phyloP scores from a whole-genome alignment of 768 basidiomycete species.

The Mycena galopus region DNA sequence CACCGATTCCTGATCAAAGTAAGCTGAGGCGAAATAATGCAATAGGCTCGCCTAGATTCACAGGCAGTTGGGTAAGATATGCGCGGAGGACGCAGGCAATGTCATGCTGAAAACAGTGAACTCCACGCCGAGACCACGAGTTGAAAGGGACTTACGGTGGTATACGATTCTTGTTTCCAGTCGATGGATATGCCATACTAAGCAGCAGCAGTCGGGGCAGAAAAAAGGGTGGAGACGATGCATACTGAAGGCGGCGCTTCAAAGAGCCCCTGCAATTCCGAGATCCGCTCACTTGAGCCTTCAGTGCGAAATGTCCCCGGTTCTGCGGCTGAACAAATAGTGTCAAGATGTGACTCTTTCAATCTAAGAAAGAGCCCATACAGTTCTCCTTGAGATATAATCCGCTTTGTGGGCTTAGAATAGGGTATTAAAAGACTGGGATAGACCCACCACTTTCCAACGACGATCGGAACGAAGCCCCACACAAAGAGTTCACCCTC shows the following conservation, averaged over 20 bases:
- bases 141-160: conserved; percentile 53
- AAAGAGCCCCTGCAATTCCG: conserved; percentile 92
- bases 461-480: conserved; percentile 97
- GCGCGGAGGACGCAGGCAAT: conserved; percentile 96
- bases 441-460: conserved; percentile 89
- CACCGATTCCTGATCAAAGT: conserved; percentile 82
- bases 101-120: conserved; percentile 69
- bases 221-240: conserved; percentile 9
- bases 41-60: conserved; percentile 58
- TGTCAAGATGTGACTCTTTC: conserved; percentile 1
- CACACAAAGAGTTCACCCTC: conserved; percentile 89
- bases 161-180: conserved; percentile 89
- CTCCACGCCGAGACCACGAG: not conserved
- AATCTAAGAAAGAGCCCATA: conserved; percentile 46
- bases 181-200: conserved; percentile 96
- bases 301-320: conserved; percentile 95
- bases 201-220: not conserved
- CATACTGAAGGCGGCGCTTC: conserved; percentile 88
- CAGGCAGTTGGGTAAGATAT: conserved; percentile 97
- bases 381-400: conserved; percentile 95
- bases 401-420: conserved; percentile 64
- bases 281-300: conserved; percentile 96
- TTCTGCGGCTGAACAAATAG: conserved; percentile 74
- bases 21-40: conserved; percentile 20
- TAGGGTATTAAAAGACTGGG: not conserved